Evolutionary conservation across 805 yeast genomes (phyloP).

Genomic region (Tetrapisispora nanseiensis): DNA sequence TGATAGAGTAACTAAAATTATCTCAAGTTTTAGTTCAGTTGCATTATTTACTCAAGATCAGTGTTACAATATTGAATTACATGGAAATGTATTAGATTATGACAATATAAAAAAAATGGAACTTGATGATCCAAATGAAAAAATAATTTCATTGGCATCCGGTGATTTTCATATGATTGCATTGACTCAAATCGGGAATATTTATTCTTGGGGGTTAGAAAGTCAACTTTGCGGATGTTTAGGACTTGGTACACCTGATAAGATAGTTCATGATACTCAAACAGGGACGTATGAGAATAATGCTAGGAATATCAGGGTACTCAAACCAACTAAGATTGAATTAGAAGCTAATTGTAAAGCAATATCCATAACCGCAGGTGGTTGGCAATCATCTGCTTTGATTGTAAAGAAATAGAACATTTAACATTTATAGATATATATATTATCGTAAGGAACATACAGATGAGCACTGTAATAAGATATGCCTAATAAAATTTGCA

Average conservation of each 20-base stretch:
- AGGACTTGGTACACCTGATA: slow-evolving; percentile 44
- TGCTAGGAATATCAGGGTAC: slow-evolving; percentile 26
- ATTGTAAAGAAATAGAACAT: slow-evolving; percentile 18
- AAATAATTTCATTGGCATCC: slow-evolving; percentile 46
- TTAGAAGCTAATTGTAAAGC: slow-evolving; percentile 35
- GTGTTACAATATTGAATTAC: slow-evolving; percentile 19
- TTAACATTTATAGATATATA: too few species aligned
- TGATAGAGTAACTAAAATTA: slow-evolving; percentile 38
- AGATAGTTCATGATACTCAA: slow-evolving; percentile 12
- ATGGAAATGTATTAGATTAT: slow-evolving; percentile 11
- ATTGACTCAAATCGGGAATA: slow-evolving; percentile 44
- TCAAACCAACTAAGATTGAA: slow-evolving; percentile 35
- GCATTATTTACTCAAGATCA: slow-evolving; percentile 48
- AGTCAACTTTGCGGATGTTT: slow-evolving; percentile 54
- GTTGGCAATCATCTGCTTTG: slow-evolving; percentile 74
- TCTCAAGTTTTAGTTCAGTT: slow-evolving; percentile 45
- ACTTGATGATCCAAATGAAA: slow-evolving; percentile 31
- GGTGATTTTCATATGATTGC: slow-evolving; percentile 71
- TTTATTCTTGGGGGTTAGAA: slow-evolving; percentile 63
- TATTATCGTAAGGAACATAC: too few species aligned
- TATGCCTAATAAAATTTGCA: too few species aligned
- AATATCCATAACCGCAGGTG: slow-evolving; percentile 59
- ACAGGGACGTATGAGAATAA: slow-evolving; percentile 26
- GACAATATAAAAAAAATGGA: slow-evolving; percentile 9
- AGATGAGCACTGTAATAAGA: too few species aligned